Evolutionary conservation across 2,329 filamentous ascomycete genomes (phyloP).

Genomic region (Calonectria henricotiae): DNA sequence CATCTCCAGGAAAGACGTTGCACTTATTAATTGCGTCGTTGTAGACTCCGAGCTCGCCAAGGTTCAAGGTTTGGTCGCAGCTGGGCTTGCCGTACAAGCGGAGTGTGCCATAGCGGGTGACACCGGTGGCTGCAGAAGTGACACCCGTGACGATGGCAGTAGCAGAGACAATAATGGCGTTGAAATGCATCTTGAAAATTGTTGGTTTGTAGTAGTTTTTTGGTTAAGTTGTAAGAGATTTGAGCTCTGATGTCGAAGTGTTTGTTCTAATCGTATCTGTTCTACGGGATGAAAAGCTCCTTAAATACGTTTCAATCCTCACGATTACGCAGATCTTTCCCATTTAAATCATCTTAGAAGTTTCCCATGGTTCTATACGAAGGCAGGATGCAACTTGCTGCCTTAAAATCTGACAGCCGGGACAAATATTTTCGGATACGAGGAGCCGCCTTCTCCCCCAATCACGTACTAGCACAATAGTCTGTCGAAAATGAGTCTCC

Average conservation of each 20-base stretch:
- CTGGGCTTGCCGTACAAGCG: background rate
- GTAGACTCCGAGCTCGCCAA: conserved; percentile 1
- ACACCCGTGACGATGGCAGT: background rate
- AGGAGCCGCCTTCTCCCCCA: background rate
- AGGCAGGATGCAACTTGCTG: background rate
- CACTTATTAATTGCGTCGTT: background rate
- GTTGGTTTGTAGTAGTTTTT: background rate
- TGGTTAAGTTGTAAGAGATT: background rate
- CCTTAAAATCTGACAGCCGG: conserved; percentile 12
- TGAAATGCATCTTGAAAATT: background rate
- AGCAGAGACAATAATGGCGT: background rate
- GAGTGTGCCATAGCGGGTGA: background rate
- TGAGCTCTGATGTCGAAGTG: background rate
- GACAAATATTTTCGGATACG: conserved; percentile 4
- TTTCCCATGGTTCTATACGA: conserved; percentile 3
- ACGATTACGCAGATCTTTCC: background rate
- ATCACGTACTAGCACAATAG: background rate
- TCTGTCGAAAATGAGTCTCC: background rate
- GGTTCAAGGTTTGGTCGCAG: background rate
- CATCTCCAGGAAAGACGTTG: background rate
- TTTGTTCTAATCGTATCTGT: background rate
- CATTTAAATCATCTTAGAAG: background rate
- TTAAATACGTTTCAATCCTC: conserved; percentile 4
- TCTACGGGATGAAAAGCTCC: background rate
- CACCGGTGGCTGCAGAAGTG: background rate